phyloP scores from a whole-genome alignment of 2,329 filamentous ascomycete species.

The Penicillium hordei region DNA sequence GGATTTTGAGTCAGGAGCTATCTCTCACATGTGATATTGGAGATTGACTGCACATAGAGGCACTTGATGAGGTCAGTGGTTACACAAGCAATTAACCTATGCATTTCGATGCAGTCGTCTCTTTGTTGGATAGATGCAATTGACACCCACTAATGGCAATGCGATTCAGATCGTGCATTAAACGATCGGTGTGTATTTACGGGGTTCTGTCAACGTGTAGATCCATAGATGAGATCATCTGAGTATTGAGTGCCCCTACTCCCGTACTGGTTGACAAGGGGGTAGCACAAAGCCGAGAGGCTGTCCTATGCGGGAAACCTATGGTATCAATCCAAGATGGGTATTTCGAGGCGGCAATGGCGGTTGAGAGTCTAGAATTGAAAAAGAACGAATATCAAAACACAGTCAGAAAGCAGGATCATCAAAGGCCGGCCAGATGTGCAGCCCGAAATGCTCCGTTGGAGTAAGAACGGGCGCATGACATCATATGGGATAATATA shows the following conservation, averaged over 20 bases:
- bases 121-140: background rate
- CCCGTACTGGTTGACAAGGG: background rate
- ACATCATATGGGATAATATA: background rate
- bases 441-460: conserved; percentile 4
- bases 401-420: background rate
- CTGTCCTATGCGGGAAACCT: background rate
- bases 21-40: conserved; percentile 4
- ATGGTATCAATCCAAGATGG: background rate
- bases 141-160: background rate
- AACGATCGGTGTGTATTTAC: conserved; percentile 15
- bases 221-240: conserved; percentile 14
- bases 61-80: background rate
- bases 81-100: conserved; percentile 2
- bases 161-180: conserved; percentile 9
- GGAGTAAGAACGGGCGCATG: background rate
- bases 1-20: background rate
- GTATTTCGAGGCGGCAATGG: conserved; percentile 3
- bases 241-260: conserved; percentile 7
- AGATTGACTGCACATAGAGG: background rate
- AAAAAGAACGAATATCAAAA: background rate
- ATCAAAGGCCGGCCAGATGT: conserved; percentile 1
- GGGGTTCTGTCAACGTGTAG: background rate
- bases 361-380: background rate
- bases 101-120: background rate
- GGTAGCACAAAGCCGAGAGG: conserved; percentile 4